Evolutionary conservation across 1,139 yeast species (phyloP).

Genomic region (Debaryomyces coudertii): DNA sequence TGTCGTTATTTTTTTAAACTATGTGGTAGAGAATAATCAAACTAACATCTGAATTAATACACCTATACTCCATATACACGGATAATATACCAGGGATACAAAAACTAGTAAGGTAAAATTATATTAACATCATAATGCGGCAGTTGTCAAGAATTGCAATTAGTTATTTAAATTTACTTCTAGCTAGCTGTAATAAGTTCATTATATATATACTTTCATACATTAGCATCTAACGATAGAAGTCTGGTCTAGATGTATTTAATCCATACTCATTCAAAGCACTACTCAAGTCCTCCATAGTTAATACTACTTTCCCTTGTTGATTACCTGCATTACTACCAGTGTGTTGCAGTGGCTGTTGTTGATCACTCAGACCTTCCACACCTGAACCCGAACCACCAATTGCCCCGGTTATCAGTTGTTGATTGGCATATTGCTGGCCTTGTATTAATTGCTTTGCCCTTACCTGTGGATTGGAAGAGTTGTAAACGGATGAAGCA

Average conservation of each 20-base stretch:
- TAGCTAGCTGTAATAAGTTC: neutral
- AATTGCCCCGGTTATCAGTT: slow-evolving; percentile 40
- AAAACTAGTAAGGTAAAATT: neutral
- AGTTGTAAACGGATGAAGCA: slow-evolving; percentile 77
- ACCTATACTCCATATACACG: too few relatives aligned
- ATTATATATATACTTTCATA: neutral
- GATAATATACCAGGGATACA: too few relatives aligned
- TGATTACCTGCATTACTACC: slow-evolving; percentile 56
- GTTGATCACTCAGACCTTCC: slow-evolving; percentile 38
- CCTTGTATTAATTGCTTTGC: slow-evolving; percentile 79
- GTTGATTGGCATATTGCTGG: slow-evolving; percentile 58
- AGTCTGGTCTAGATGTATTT: slow-evolving; percentile 88
- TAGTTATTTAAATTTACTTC: neutral
- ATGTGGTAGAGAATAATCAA: too few relatives aligned
- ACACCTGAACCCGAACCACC: slow-evolving; percentile 40
- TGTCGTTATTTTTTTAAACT: slow-evolving; percentile 42
- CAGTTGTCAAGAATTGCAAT: neutral
- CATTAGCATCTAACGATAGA: slow-evolving; percentile 45
- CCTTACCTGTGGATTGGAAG: slow-evolving; percentile 83
- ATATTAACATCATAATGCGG: neutral
- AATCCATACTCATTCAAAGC: slow-evolving; percentile 93
- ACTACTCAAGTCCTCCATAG: slow-evolving; percentile 86
- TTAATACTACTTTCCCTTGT: slow-evolving; percentile 77
- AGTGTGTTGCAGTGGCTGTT: slow-evolving; percentile 35
- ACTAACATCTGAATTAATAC: too few relatives aligned